Base-by-base conservation (phyloP, 805 yeast species). In the Grigorovia transvaalensis region DNA sequence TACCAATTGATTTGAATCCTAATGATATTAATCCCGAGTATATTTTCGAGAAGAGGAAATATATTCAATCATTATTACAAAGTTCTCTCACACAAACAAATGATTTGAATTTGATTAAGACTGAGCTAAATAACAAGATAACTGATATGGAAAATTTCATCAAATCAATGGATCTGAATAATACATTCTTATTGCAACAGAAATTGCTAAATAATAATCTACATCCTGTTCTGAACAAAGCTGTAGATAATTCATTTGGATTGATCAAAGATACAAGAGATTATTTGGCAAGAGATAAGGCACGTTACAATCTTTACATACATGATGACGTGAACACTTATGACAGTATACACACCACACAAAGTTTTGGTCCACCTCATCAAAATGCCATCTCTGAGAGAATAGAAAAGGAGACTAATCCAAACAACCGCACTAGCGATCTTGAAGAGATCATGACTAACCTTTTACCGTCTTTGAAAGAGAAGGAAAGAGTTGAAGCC, bases 1-100 rank as follows among this genome's bases (percentile, higher is more conserved):
- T 66, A 19, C 70, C 70, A 2, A 54, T 60, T 2, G 54, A 57
- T 45, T 50, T 60, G 15, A 46, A 50, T 29, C 59, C 60, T 9
- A 53, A 54, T 19, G 68, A 66, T 45, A 41, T 64, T 42, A 66
- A 66, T 50, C 58, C 62, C 7, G 69, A 66, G 45, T 64, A 62
- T 47, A 57, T 66, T 17, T 63, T 59, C 50, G 59, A 65, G 19
- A 67, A 66, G 51, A 57, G 69, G 20, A 53, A 58, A 38, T 60
- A 54, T 45, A 60, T 67, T 13, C 68, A 65, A 49, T 53, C 57
- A 19, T n/a, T 45, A 12, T 18, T 45, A 19, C 55, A 56, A 7
- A 59, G 58, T 50, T 52, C 59, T 1, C 54, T 55, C 17, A 50
- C 49, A 19, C 57, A 55, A 41, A 55, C 61, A 1, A 66, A 66